Evolutionary conservation across 2,329 filamentous ascomycete genomes (phyloP).

Genomic region (Neocatenulostroma microsporum): DNA sequence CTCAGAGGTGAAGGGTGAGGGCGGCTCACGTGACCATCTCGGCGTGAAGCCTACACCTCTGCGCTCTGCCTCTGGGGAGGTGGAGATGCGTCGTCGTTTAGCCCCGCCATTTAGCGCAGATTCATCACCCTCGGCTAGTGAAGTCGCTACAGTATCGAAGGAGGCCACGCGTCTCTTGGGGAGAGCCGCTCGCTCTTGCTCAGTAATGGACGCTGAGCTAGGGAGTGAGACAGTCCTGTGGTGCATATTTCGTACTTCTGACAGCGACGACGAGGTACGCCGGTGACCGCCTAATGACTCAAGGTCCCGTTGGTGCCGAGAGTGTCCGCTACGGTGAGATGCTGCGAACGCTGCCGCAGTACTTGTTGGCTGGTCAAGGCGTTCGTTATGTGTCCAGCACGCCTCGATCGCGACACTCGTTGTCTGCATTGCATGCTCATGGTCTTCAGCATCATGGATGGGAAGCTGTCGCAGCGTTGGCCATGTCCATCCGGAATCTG

Average conservation of each 20-base stretch:
- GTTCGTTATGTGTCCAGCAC: conserved; percentile 61
- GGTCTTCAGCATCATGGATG: conserved; percentile 39
- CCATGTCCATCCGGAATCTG: conserved; percentile 61
- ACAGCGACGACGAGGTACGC: no score
- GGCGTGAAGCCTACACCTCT: conserved; percentile 34
- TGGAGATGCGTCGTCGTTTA: conserved; percentile 47
- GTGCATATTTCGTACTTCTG: conserved; percentile 2
- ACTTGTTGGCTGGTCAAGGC: conserved; percentile 52
- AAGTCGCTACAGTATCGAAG: conserved; percentile 23
- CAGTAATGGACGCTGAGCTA: conserved; percentile 13
- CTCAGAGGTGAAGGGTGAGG: conserved; percentile 35
- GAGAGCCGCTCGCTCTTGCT: conserved; percentile 9
- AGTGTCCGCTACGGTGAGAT: no score
- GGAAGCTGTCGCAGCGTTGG: conserved; percentile 57
- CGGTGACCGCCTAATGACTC: no score
- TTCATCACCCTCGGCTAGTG: conserved; percentile 17
- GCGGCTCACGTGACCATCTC: conserved; percentile 37
- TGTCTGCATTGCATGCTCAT: conserved; percentile 53
- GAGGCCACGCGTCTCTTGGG: conserved; percentile 27
- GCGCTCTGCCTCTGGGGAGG: conserved; percentile 44
- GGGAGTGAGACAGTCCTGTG: conserved; percentile 23
- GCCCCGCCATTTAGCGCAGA: neutral
- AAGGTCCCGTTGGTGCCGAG: no score
- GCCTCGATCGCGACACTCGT: conserved; percentile 20
- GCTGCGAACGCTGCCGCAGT: conserved; percentile 41